These are phyloP conservation scores for Boehmeria nivea DNA, from an alignment of 306 rosid species.

Conservation along the genomic window DNA sequence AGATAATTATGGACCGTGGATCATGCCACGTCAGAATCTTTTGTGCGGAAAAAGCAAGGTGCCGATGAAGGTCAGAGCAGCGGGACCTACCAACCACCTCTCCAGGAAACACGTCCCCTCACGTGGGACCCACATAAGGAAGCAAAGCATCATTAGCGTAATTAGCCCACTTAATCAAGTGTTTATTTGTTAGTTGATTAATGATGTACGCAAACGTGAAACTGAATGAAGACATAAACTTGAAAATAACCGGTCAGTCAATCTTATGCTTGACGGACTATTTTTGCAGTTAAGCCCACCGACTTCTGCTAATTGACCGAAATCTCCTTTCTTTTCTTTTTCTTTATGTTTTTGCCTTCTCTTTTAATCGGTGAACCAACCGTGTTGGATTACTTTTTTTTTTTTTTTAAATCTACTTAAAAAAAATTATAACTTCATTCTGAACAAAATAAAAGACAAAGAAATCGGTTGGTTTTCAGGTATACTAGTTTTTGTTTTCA, in stretches of 20 bases:
- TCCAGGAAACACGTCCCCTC: slow-evolving; percentile 18
- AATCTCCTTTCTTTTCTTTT: no score
- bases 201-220: background rate
- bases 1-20: background rate
- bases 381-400: no score
- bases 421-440: no score
- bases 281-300: no score
- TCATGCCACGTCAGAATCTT: slow-evolving; percentile 2
- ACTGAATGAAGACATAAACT: background rate
- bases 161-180: background rate
- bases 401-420: no score
- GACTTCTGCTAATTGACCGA: no score
- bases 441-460: no score
- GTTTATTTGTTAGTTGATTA: background rate
- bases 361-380: no score
- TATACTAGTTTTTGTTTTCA: no score
- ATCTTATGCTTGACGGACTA: no score
- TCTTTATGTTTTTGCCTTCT: no score
- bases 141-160: background rate
- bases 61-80: slow-evolving; percentile 13
- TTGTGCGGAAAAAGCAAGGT: background rate
- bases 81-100: slow-evolving; percentile 15
- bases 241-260: background rate
- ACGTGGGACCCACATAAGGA: slow-evolving; percentile 8
- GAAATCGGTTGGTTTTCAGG: no score